These are phyloP conservation scores for Botrytis fabae DNA, from an alignment of 2,329 filamentous ascomycete species.

Conservation along the genomic window DNA sequence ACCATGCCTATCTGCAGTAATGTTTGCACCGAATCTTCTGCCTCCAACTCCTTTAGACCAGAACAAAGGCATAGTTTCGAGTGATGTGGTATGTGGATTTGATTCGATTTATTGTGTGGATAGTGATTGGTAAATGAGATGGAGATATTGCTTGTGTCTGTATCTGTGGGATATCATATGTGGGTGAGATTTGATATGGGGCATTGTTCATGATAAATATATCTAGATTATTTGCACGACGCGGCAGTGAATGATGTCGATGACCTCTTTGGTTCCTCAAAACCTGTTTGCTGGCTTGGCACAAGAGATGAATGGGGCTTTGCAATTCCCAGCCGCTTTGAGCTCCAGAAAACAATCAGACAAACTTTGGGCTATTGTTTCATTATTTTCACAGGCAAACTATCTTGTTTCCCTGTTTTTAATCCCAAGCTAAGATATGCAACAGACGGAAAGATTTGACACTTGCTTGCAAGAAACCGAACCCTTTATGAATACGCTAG, in stretches of 20 bases:
- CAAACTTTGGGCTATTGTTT: neutral
- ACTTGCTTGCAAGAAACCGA: neutral
- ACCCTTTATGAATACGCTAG: neutral
- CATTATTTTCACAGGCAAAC: neutral
- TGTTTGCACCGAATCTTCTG: constrained; percentile 16
- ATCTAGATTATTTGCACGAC: neutral
- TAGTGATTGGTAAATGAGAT: neutral
- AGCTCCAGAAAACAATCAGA: neutral
- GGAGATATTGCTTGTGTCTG: constrained; percentile 9
- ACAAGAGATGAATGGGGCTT: constrained; percentile 3
- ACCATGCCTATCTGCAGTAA: constrained; percentile 17
- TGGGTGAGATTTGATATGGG: neutral
- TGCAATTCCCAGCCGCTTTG: constrained; percentile 5
- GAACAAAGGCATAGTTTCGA: constrained; percentile 12
- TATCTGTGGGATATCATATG: neutral
- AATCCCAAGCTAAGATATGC: neutral
- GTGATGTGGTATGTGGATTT: neutral
- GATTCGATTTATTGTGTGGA: neutral
- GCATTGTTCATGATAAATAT: constrained; percentile 4
- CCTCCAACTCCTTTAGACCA: constrained; percentile 16
- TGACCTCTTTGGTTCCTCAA: constrained; percentile 5
- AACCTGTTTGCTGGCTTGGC: constrained; percentile 19
- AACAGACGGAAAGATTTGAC: constrained; percentile 1
- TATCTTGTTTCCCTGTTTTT: constrained; percentile 12
- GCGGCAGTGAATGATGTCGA: constrained; percentile 5